Evolutionary conservation across 2,329 filamentous ascomycete genomes (phyloP).

Genomic region (Pseudocercospora fijiensis): DNA sequence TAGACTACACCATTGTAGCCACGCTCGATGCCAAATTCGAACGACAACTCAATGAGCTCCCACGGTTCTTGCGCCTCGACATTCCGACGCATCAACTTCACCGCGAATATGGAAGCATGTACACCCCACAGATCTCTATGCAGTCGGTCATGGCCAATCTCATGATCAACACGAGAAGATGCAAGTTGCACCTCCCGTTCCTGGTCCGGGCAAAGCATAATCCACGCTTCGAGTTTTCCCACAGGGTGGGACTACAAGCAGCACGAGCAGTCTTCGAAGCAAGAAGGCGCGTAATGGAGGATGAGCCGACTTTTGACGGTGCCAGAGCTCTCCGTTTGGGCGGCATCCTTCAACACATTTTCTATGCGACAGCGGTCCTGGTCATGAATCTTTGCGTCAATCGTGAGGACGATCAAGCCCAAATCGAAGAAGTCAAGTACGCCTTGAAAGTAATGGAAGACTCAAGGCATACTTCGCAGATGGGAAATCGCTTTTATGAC

Average conservation of each 20-base stretch:
- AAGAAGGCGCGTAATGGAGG: slow-evolving; percentile 11
- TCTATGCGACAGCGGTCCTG: slow-evolving; percentile 31
- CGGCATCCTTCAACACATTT: slow-evolving; percentile 30
- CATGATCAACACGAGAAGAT: slow-evolving; percentile 28
- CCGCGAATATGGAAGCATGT: slow-evolving; percentile 14
- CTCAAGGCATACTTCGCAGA: slow-evolving; percentile 18
- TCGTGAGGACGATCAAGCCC: slow-evolving; percentile 14
- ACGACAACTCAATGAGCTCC: slow-evolving; percentile 22
- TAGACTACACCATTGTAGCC: slow-evolving; percentile 23
- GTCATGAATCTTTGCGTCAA: slow-evolving; percentile 36
- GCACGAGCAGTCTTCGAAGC: slow-evolving; percentile 25
- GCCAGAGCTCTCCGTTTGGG: slow-evolving; percentile 15
- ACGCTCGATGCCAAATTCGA: slow-evolving; percentile 28
- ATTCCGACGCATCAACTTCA: slow-evolving; percentile 14
- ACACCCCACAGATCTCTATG: slow-evolving; percentile 8
- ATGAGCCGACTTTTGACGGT: neutral
- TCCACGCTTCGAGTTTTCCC: slow-evolving; percentile 24
- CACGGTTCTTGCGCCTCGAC: slow-evolving; percentile 20
- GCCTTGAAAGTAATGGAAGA: slow-evolving; percentile 31
- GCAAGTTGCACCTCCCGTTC: slow-evolving; percentile 34
- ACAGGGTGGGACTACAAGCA: slow-evolving; percentile 26
- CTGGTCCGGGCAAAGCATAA: slow-evolving; percentile 28
- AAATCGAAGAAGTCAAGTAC: slow-evolving; percentile 24
- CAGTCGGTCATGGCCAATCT: slow-evolving; percentile 26
- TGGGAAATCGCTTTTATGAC: slow-evolving; percentile 26